These are phyloP conservation scores for Trichothecium sympodiale DNA, from an alignment of 2,329 filamentous ascomycete genomes.

Conservation along the genomic window DNA sequence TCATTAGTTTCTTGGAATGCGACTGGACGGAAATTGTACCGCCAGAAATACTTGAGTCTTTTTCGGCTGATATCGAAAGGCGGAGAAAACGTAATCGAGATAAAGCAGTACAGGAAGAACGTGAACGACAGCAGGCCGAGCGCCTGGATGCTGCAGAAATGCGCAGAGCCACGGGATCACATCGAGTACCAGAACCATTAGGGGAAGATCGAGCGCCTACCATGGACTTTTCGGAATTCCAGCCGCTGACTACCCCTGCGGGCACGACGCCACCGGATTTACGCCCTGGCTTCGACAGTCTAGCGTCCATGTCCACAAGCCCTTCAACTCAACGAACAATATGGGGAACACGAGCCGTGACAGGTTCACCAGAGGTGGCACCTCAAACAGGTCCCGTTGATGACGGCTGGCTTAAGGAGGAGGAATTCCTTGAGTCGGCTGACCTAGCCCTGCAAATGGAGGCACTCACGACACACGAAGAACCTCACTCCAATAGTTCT, in stretches of 20 bases:
- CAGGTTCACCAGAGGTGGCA: slow-evolving; percentile 44
- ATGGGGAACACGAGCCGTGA: slow-evolving; percentile 75
- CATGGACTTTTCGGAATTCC: slow-evolving; percentile 52
- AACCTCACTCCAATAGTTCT: slow-evolving; percentile 7
- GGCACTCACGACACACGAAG: slow-evolving; percentile 32
- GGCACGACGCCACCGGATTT: slow-evolving; percentile 44
- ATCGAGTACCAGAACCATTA: slow-evolving; percentile 22
- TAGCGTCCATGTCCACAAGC: slow-evolving; percentile 73
- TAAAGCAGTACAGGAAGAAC: slow-evolving; percentile 77
- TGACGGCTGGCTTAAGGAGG: slow-evolving; percentile 80
- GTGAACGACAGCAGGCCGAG: slow-evolving; percentile 72
- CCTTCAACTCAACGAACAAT: slow-evolving; percentile 70
- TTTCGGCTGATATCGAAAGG: slow-evolving; percentile 64
- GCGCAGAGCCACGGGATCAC: slow-evolving; percentile 34
- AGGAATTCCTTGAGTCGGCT: slow-evolving; percentile 55
- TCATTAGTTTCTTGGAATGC: slow-evolving; percentile 84
- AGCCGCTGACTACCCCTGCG: slow-evolving; percentile 42
- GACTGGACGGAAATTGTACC: slow-evolving; percentile 89
- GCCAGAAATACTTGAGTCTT: slow-evolving; percentile 61
- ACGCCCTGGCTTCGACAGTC: slow-evolving; percentile 50
- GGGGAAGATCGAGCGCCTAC: slow-evolving; percentile 26
- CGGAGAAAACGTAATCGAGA: slow-evolving; percentile 69
- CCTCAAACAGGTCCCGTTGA: slow-evolving; percentile 28
- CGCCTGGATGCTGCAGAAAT: slow-evolving; percentile 64
- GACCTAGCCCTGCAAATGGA: slow-evolving; percentile 52